These are phyloP conservation scores for Globisporangium spiculum DNA, from an alignment of 352 stramenopile species.

Conservation along the genomic window DNA sequence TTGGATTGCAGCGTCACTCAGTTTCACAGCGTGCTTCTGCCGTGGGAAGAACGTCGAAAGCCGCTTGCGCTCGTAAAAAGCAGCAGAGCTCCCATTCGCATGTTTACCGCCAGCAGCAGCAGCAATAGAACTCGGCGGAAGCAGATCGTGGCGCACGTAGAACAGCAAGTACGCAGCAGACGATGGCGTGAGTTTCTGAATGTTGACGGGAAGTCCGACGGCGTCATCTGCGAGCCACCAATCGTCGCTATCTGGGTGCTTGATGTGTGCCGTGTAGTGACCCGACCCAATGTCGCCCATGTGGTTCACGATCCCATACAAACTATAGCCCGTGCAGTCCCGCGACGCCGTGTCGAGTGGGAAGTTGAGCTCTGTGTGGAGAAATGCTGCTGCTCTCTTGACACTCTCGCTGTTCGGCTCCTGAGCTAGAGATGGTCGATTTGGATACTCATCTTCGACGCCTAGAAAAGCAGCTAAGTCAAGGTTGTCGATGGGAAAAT, in stretches of 20 bases:
- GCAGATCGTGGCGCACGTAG: conserved; percentile 54
- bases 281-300: conserved; percentile 89
- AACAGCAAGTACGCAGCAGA: conserved; percentile 71
- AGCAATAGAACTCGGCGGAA: background rate
- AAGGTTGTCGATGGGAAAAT: conserved; percentile 88
- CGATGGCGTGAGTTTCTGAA: conserved; percentile 37
- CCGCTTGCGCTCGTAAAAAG: background rate
- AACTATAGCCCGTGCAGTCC: conserved; percentile 70
- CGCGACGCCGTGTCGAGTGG: conserved; percentile 40
- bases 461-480: conserved; percentile 62
- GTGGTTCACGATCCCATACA: conserved; percentile 96
- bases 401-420: conserved; percentile 16
- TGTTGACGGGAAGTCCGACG: conserved; percentile 11
- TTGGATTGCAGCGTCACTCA: conserved; percentile 3
- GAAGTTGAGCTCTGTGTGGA: conserved; percentile 38
- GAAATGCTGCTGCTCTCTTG: conserved; percentile 25
- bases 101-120: background rate
- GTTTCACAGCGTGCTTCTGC: conserved; percentile 2
- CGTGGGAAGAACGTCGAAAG: conserved; percentile 15
- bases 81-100: background rate
- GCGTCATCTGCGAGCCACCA: conserved; percentile 96
- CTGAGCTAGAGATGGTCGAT: background rate
- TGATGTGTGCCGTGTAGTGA: conserved; percentile 89
- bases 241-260: conserved; percentile 30
- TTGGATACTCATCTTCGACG: background rate